A percentile compares a stretch with the other conserved stretches of the same genome.
Conservation (phyloP, 129 eudicot species). For the Saussurea involucrata region DNA sequence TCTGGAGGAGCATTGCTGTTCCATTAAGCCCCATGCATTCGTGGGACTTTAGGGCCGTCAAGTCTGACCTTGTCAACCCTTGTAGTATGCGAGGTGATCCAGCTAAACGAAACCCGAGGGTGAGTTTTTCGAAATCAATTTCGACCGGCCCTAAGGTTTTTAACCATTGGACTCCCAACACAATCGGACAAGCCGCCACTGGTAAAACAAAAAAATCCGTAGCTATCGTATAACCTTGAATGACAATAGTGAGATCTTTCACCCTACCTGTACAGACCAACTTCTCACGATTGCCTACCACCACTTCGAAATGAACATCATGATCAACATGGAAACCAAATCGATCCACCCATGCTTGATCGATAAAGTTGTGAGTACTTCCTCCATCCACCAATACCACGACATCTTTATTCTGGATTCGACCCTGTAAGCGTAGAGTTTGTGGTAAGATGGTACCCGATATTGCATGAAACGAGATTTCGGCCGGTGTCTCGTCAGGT, state of each 20-base stretch:
- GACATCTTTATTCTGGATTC: background rate
- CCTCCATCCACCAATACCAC: background rate
- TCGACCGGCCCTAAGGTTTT: background rate
- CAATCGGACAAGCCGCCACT: background rate
- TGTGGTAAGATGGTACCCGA: background rate
- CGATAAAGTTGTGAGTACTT: conserved; percentile 1
- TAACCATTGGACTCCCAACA: background rate
- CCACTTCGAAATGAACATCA: background rate
- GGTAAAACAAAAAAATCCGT: conserved; percentile 8
- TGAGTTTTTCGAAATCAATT: background rate
- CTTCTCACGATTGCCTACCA: background rate
- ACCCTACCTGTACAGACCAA: background rate
- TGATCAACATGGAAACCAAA: background rate
- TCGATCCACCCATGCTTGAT: background rate
- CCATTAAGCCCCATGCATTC: background rate
- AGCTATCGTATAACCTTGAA: background rate
- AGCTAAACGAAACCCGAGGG: background rate
- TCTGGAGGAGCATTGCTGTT: too few relatives aligned
- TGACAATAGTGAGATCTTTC: background rate
- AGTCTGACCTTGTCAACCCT: background rate
- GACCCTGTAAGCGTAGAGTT: background rate
- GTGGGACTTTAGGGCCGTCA: background rate
- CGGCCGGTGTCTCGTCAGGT: too few relatives aligned
- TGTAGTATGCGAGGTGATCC: background rate
- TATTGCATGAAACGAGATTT: background rate